Conservation (phyloP, 345 rosid species). For the Lumnitzera racemosa region DNA sequence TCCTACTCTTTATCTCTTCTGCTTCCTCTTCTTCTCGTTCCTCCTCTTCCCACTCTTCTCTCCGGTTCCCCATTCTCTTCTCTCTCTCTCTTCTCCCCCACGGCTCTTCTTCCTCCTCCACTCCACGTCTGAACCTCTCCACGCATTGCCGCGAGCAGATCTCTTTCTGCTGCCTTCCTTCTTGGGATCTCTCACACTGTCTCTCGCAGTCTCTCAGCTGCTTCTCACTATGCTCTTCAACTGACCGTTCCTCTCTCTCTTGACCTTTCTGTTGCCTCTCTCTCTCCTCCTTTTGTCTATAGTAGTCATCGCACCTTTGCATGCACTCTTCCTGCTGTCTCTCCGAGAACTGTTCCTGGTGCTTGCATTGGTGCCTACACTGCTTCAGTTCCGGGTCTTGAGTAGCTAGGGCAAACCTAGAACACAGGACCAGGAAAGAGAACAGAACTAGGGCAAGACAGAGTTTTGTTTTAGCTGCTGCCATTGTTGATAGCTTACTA, state of each 20-base stretch:
- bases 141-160: conserved; percentile 25
- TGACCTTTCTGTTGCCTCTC: conserved; percentile 5
- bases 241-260: not conserved
- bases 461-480: no score
- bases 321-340: conserved; percentile 20
- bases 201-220: conserved; percentile 23
- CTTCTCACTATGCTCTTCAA: conserved; percentile 5
- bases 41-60: not conserved
- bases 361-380: conserved; percentile 44
- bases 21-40: conserved; percentile 1
- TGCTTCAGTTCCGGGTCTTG: conserved; percentile 37
- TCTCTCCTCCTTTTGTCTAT: conserved; percentile 16
- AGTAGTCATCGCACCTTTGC: conserved; percentile 26
- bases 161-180: conserved; percentile 14
- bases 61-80: not conserved
- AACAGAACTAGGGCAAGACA: no score
- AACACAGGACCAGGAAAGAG: no score
- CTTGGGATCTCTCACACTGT: conserved; percentile 22
- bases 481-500: no score
- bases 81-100: conserved; percentile 4
- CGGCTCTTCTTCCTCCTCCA: conserved; percentile 9
- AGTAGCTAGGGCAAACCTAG: conserved; percentile 9
- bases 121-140: conserved; percentile 5
- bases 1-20: conserved; percentile 5
- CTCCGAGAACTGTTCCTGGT: conserved; percentile 19